These are phyloP conservation scores for Populus trichocarpa DNA, from an alignment of 441 rosid species.

Conservation along the genomic window DNA sequence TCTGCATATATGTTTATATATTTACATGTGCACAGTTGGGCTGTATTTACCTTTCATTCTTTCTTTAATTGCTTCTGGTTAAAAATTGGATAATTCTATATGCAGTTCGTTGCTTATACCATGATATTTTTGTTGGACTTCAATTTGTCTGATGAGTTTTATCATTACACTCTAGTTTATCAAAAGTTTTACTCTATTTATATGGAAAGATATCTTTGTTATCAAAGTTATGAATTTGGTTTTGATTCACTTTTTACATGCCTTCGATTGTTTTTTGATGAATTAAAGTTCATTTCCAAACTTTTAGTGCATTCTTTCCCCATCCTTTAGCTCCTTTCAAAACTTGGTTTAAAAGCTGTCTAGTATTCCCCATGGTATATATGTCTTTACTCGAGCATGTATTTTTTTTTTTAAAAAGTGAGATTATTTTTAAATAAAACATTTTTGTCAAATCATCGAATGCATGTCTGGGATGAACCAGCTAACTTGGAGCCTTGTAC, in stretches of 20 bases:
- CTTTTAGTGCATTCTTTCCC: not conserved
- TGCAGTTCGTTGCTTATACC: not conserved
- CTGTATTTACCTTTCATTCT: not conserved
- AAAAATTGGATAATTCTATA: not conserved
- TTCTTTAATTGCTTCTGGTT: not conserved
- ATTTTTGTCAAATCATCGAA: not conserved
- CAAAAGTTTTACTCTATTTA: not conserved
- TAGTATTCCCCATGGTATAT: not conserved
- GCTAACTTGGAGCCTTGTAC: not conserved
- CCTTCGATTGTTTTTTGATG: not conserved
- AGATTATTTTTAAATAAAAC: not conserved
- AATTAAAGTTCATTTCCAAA: not conserved
- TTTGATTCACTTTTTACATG: not conserved
- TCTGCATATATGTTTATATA: not conserved
- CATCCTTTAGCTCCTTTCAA: not conserved
- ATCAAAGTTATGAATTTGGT: not conserved
- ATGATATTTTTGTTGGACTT: not conserved
- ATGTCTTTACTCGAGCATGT: not conserved
- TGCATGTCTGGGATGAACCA: not conserved
- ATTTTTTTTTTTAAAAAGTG: no score
- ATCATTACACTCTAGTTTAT: not conserved
- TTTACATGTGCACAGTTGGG: not conserved
- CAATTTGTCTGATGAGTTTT: not conserved
- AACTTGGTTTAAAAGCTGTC: not conserved
- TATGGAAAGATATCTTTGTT: not conserved